phyloP scores from a whole-genome alignment of 164 flowering plant species.

The Liquidambar formosana region DNA sequence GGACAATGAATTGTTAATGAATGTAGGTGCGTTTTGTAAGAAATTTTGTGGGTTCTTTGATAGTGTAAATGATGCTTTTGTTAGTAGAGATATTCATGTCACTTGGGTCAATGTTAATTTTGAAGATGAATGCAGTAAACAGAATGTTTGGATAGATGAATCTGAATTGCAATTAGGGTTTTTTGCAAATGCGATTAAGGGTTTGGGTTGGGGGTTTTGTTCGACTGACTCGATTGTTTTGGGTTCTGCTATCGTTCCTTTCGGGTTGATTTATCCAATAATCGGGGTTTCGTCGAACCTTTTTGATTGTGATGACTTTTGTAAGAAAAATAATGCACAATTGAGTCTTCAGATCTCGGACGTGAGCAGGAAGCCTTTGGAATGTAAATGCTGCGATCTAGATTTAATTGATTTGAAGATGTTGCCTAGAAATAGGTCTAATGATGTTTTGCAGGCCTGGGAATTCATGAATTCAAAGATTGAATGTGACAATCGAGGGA shows the following conservation, averaged over 20 bases:
- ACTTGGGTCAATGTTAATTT: slow-evolving; percentile 71
- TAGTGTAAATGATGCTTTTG: slow-evolving; percentile 51
- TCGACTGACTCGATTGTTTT: slow-evolving; percentile 63
- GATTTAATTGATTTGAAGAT: slow-evolving; percentile 43
- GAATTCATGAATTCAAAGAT: slow-evolving; percentile 15
- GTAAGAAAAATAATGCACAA: slow-evolving; percentile 32
- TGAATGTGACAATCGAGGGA: slow-evolving; percentile 13
- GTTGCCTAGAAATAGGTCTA: slow-evolving; percentile 7
- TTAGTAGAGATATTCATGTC: slow-evolving; percentile 55
- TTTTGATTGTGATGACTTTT: slow-evolving; percentile 6
- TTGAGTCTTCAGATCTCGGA: slow-evolving; percentile 68
- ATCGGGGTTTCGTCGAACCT: slow-evolving; percentile 46
- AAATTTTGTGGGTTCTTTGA: slow-evolving; percentile 45
- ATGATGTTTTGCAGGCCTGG: slow-evolving; percentile 7
- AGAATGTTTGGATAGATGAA: slow-evolving; percentile 13
- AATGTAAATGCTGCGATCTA: slow-evolving; percentile 73
- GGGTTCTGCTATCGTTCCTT: slow-evolving; percentile 79
- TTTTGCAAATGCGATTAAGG: slow-evolving; percentile 45
- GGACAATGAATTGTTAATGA: slow-evolving; percentile 21
- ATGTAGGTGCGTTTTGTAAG: slow-evolving; percentile 25
- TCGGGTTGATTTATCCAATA: slow-evolving; percentile 78
- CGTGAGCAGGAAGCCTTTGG: slow-evolving; percentile 65
- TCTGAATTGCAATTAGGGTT: slow-evolving; percentile 9
- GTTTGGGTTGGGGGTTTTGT: slow-evolving; percentile 79
- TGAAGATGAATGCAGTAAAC: slow-evolving; percentile 16